Percentiles rank a stretch among this genome's conserved stretches.
These are phyloP conservation scores for Pestalotiopsis sp. DNA, from an alignment of 2,329 filamentous ascomycete species.

Conservation along the genomic window DNA sequence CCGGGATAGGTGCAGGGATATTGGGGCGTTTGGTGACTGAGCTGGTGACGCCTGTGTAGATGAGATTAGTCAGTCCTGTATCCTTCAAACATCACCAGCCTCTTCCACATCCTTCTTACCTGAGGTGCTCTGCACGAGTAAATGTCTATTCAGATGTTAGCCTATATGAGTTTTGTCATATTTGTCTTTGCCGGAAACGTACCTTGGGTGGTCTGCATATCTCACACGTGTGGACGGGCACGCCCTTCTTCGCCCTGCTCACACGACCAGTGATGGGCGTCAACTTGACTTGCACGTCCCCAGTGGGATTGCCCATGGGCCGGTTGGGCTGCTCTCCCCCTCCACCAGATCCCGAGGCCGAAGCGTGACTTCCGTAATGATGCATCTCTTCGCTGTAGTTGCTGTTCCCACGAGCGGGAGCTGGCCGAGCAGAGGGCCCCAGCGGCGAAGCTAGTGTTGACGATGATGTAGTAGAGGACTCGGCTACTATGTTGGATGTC, in stretches of 20 bases:
- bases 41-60: slow-evolving; percentile 55
- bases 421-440: slow-evolving; percentile 30
- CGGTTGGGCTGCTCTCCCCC: slow-evolving; percentile 37
- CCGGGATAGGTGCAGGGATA: slow-evolving; percentile 52
- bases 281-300: slow-evolving; percentile 47
- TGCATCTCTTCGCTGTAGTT: slow-evolving; percentile 55
- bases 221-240: slow-evolving; percentile 59
- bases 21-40: slow-evolving; percentile 58
- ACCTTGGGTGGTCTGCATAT: slow-evolving; percentile 55
- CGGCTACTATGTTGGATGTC: not conserved
- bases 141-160: slow-evolving; percentile 50
- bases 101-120: slow-evolving; percentile 38
- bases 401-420: slow-evolving; percentile 39
- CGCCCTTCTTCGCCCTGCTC: slow-evolving; percentile 60
- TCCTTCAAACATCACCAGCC: not conserved
- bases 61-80: slow-evolving; percentile 24
- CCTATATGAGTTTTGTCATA: not conserved
- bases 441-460: slow-evolving; percentile 24
- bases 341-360: slow-evolving; percentile 35
- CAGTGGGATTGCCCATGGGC: slow-evolving; percentile 38
- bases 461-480: slow-evolving; percentile 18
- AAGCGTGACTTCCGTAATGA: slow-evolving; percentile 33
- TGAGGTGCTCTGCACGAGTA: slow-evolving; percentile 63
- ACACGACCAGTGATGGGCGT: slow-evolving; percentile 59
- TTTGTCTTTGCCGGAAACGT: slow-evolving; percentile 14